Evolutionary conservation across 1,284 basidiomycete species (phyloP).

Genomic region (Ganoderma resinaceum): DNA sequence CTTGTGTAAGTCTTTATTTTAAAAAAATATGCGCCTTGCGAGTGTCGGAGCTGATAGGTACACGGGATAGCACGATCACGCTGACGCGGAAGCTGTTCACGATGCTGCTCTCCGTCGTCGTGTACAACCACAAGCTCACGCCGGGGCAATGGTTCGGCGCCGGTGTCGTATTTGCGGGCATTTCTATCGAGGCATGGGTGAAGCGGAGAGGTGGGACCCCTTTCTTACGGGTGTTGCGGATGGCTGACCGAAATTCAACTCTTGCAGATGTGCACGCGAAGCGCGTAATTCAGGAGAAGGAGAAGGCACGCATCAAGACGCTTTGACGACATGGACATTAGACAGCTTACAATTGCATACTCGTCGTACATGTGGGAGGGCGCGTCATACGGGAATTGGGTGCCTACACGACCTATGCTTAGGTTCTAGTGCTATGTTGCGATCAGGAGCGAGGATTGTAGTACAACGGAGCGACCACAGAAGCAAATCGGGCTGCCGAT

Average conservation of each 20-base stretch:
- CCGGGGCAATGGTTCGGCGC: slow-evolving; percentile 90
- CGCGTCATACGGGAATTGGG: neutral
- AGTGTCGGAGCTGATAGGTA: slow-evolving; percentile 12
- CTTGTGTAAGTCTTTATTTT: slow-evolving; percentile 70
- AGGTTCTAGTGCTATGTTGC: neutral
- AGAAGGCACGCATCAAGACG: slow-evolving; percentile 81
- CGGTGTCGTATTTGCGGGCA: slow-evolving; percentile 90
- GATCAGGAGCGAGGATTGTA: neutral
- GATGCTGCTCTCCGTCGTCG: slow-evolving; percentile 94
- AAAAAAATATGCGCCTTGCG: neutral
- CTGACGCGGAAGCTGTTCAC: slow-evolving; percentile 98
- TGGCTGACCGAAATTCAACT: slow-evolving; percentile 10
- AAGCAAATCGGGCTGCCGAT: neutral
- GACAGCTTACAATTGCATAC: neutral
- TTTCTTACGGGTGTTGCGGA: neutral
- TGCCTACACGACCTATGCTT: neutral
- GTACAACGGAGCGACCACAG: neutral
- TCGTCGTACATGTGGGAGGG: neutral
- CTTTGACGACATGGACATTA: slow-evolving; percentile 48
- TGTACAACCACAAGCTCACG: slow-evolving; percentile 91
- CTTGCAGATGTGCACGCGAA: slow-evolving; percentile 77
- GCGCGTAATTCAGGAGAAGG: slow-evolving; percentile 78
- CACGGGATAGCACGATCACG: slow-evolving; percentile 77
- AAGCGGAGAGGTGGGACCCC: slow-evolving; percentile 76
- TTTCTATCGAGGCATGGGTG: slow-evolving; percentile 91